Conservation (phyloP, 768 basidiomycete genomes). For the Russula virescens region DNA sequence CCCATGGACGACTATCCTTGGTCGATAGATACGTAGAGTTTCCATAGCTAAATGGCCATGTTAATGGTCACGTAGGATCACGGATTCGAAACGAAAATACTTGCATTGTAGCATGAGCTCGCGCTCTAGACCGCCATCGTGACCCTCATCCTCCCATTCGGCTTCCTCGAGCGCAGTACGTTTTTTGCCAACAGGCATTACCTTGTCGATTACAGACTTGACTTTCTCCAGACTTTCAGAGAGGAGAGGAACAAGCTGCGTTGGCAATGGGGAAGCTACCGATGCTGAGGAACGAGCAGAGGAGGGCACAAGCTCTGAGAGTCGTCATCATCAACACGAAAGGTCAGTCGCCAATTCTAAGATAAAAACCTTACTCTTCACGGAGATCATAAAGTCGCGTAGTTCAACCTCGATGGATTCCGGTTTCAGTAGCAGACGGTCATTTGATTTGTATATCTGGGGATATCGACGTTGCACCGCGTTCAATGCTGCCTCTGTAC, state of each 20-base stretch:
- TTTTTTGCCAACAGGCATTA: conserved; percentile 77
- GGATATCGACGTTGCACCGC: conserved; percentile 95
- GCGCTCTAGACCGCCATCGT: conserved; percentile 80
- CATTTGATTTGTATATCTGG: conserved; percentile 91
- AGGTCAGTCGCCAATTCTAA: background rate
- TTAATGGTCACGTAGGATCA: conserved; percentile 1
- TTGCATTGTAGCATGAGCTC: conserved; percentile 85
- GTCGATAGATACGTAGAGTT: conserved; percentile 83
- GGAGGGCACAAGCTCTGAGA: conserved; percentile 84
- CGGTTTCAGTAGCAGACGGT: conserved; percentile 78
- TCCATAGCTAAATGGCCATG: conserved; percentile 66
- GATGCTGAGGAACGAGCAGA: conserved; percentile 89
- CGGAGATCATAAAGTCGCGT: conserved; percentile 94
- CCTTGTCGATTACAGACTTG: conserved; percentile 62
- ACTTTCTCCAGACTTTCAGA: conserved; percentile 61
- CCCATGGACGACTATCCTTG: conserved; percentile 80
- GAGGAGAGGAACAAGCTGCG: conserved; percentile 78
- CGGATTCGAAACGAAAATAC: conserved; percentile 27
- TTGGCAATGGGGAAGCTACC: conserved; percentile 75
- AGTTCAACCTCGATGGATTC: conserved; percentile 79
- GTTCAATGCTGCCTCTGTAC: conserved; percentile 94
- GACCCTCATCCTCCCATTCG: conserved; percentile 79
- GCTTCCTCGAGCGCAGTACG: conserved; percentile 90
- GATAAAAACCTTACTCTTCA: conserved; percentile 68
- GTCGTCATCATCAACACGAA: conserved; percentile 10